Base-by-base conservation (phyloP, 2,329 filamentous ascomycete genomes). In the Trichoderma guizhouense region DNA sequence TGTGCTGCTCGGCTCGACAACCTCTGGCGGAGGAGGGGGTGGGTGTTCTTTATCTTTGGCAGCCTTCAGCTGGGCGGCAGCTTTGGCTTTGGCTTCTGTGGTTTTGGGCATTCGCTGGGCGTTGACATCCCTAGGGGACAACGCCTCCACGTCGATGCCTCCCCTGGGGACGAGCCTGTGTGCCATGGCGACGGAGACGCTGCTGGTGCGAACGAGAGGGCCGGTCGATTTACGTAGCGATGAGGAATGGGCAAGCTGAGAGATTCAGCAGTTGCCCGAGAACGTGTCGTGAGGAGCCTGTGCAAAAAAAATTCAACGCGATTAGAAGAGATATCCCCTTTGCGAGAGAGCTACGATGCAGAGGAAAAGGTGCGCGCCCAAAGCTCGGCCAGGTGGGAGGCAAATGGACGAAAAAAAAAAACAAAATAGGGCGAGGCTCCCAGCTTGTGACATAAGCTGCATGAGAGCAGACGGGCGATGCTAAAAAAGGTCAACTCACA, bases 31-130 rank as follows among this genome's bases (percentile, higher is more conserved):
- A n/a, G 90, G 90, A 36, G 89, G 88, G 18, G 89, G 87, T 53
- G 90, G 89, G 73, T 90, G 89, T 74, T 91, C 89, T 80, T 91
- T 91, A 76, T 91, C 89, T 75, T 87, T 90, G 79, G 81, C 83
- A 68, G 88, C 83, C 80, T 85, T 90, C 74, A 85, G 81, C 77
- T 86, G 86, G 30, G 84, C 86, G 47, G 83, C 82, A 11, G 86
- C 82, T 79, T 86, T 87, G 71, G 83, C 82, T 80, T 88, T 88
- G 74, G 85, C 79, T 73, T 89, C 86, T 69, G 79, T 75, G 39
- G 79, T 74, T 74, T 86, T 85, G 78, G 84, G 84, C 75, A 84
- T 79, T 74, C 87, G 84, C 78, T 88, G 87, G 79, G 86, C 88
- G 79, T 91, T 91, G 74, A 83, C 87, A 83, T 91, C 89, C 79